Percentiles rank a stretch among this genome's conserved stretches.
Evolutionary conservation across 1,284 basidiomycete genomes (phyloP).

Genomic region (Tranzscheliella williamsii): DNA sequence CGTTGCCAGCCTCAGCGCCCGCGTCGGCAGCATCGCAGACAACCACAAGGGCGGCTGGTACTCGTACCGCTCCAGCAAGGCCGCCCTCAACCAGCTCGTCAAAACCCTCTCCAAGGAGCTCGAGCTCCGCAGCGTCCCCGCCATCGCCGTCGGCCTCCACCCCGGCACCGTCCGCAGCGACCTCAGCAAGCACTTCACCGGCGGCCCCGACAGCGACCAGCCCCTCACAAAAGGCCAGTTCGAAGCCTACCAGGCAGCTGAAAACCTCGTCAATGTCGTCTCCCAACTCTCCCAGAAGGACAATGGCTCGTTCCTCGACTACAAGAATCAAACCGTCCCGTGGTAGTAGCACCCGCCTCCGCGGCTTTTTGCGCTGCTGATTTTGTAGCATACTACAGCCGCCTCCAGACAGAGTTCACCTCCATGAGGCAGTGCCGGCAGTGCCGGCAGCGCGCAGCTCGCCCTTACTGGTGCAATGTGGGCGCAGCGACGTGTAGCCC

Average conservation of each 20-base stretch:
- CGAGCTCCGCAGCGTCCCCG: conserved; percentile 65
- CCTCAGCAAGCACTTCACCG: conserved; percentile 63
- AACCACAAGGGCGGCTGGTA: conserved; percentile 73
- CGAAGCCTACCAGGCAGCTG: conserved; percentile 69
- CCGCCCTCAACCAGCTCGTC: conserved; percentile 74
- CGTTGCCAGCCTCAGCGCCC: conserved; percentile 66
- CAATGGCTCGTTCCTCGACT: conserved; percentile 73
- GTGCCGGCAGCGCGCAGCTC: too few relatives aligned
- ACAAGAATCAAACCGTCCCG: conserved; percentile 68
- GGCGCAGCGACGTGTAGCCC: too few relatives aligned
- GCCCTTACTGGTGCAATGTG: too few relatives aligned
- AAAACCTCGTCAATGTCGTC: conserved; percentile 68
- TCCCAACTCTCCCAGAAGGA: conserved; percentile 63
- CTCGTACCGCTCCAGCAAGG: conserved; percentile 74
- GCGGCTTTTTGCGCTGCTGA: too few relatives aligned
- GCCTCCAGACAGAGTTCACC: too few relatives aligned
- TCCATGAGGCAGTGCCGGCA: too few relatives aligned
- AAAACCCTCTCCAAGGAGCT: conserved; percentile 73
- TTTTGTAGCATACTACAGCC: too few relatives aligned
- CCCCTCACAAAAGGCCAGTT: conserved; percentile 65
- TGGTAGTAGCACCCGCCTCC: too few relatives aligned
- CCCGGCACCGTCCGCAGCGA: conserved; percentile 65
- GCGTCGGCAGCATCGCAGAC: conserved; percentile 70
- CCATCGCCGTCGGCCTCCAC: conserved; percentile 64
- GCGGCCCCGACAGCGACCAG: conserved; percentile 39